phyloP scores from a whole-genome alignment of 2,329 filamentous ascomycete genomes.

The Colletotrichum australisinense region DNA sequence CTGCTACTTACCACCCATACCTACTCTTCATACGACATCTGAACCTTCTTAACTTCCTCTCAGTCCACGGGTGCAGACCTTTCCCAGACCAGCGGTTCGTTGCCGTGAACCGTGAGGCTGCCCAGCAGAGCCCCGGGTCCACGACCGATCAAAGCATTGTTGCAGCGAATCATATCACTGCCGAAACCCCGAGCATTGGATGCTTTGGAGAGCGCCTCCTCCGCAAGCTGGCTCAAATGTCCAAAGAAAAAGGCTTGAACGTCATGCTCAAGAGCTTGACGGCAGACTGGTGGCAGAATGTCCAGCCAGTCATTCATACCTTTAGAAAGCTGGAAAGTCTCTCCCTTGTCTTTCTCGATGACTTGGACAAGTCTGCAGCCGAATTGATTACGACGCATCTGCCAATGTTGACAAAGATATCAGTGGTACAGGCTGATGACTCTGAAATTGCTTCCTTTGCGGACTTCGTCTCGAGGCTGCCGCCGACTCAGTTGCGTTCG shows the following conservation, averaged over 20 bases:
- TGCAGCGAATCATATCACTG: background rate
- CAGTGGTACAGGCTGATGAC: background rate
- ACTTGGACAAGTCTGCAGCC: background rate
- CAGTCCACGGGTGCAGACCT: background rate
- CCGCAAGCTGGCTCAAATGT: background rate
- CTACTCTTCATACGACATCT: background rate
- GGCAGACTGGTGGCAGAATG: background rate
- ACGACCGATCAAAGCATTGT: background rate
- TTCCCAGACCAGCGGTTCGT: background rate
- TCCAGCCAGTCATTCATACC: background rate
- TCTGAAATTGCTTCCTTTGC: background rate
- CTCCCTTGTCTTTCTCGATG: background rate
- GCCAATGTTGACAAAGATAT: background rate
- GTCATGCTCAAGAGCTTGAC: slow-evolving; percentile 6
- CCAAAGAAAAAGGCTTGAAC: background rate
- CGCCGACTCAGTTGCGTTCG: background rate
- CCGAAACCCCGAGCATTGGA: background rate
- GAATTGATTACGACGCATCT: background rate
- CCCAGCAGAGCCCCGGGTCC: background rate
- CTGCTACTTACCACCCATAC: background rate
- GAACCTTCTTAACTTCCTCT: background rate
- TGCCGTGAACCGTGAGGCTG: background rate
- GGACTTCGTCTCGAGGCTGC: background rate
- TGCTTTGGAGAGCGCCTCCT: background rate
- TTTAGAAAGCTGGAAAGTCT: background rate